Percentiles rank a stretch among this genome's conserved stretches.
phyloP scores from a whole-genome alignment of 164 flowering plant species.

The Magnolia officinalis region DNA sequence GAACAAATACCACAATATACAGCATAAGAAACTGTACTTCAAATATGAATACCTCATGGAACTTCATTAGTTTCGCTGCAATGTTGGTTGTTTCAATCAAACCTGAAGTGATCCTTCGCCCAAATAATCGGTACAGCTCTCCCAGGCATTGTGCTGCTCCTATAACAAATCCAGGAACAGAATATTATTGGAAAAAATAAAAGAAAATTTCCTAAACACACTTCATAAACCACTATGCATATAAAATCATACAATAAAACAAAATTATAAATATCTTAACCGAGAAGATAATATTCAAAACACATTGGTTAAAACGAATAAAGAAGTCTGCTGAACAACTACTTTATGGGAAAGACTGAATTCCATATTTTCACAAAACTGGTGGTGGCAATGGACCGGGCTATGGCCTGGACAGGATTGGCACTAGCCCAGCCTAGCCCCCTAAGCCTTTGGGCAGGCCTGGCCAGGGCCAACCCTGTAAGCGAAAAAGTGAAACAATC shows the following conservation, averaged over 20 bases:
- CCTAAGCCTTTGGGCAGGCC: too few species aligned
- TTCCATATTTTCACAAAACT: too few species aligned
- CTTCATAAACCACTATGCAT: conserved; percentile 2
- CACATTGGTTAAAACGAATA: neutral
- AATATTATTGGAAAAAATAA: neutral
- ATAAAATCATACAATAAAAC: neutral
- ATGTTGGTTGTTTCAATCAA: conserved; percentile 77
- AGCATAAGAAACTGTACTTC: neutral
- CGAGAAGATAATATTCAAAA: neutral
- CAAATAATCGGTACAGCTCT: conserved; percentile 77
- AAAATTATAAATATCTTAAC: neutral
- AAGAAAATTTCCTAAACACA: conserved; percentile 4
- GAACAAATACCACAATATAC: neutral
- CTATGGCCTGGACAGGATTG: too few species aligned
- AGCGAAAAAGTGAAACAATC: too few species aligned
- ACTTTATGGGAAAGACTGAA: neutral
- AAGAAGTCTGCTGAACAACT: neutral
- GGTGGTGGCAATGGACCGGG: too few species aligned
- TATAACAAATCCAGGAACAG: conserved; percentile 16
- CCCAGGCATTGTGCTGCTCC: conserved; percentile 97
- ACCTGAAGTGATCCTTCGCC: conserved; percentile 87
- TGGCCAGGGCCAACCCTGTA: too few species aligned
- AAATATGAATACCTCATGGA: conserved; percentile 59
- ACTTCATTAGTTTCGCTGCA: conserved; percentile 80
- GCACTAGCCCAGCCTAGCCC: too few species aligned